Evolutionary conservation across 2,329 filamentous ascomycete species (phyloP).

Genomic region (Cercospora sp.): DNA sequence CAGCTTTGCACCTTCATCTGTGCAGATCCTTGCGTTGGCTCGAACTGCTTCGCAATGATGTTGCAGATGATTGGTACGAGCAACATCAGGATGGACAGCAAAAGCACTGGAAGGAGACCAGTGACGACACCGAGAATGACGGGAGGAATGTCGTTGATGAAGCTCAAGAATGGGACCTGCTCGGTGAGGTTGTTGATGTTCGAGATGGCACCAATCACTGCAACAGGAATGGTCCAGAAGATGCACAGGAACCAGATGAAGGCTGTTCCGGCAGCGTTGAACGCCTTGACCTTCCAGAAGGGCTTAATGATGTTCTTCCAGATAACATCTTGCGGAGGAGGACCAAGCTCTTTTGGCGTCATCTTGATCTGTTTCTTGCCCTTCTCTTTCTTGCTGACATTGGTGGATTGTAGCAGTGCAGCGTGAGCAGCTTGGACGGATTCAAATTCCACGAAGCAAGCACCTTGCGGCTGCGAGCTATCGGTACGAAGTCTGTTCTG

Average conservation of each 20-base stretch:
- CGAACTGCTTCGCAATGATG: conserved; percentile 27
- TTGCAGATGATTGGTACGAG: conserved; percentile 48
- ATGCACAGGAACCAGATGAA: conserved; percentile 46
- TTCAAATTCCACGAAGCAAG: conserved; percentile 86
- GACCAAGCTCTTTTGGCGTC: conserved; percentile 44
- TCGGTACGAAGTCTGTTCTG: conserved; percentile 68
- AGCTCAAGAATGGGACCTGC: conserved; percentile 43
- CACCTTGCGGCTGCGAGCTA: conserved; percentile 64
- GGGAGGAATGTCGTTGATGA: conserved; percentile 45
- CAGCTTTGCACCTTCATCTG: conserved; percentile 41
- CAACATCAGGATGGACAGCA: conserved; percentile 46
- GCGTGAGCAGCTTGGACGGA: conserved; percentile 78
- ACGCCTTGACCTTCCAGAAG: conserved; percentile 33
- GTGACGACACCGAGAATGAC: conserved; percentile 48
- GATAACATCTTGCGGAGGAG: conserved; percentile 43
- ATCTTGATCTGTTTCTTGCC: conserved; percentile 24
- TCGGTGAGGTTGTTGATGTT: conserved; percentile 47
- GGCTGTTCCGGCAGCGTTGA: conserved; percentile 39
- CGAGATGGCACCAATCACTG: conserved; percentile 47
- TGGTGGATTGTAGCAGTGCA: conserved; percentile 61
- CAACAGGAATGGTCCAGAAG: conserved; percentile 50
- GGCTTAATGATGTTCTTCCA: conserved; percentile 48
- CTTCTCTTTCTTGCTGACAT: conserved; percentile 9
- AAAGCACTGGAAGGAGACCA: conserved; percentile 44
- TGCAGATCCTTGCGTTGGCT: conserved; percentile 43